Conservation (phyloP, 148 eudicot species). For the Rhododendron molle region DNA sequence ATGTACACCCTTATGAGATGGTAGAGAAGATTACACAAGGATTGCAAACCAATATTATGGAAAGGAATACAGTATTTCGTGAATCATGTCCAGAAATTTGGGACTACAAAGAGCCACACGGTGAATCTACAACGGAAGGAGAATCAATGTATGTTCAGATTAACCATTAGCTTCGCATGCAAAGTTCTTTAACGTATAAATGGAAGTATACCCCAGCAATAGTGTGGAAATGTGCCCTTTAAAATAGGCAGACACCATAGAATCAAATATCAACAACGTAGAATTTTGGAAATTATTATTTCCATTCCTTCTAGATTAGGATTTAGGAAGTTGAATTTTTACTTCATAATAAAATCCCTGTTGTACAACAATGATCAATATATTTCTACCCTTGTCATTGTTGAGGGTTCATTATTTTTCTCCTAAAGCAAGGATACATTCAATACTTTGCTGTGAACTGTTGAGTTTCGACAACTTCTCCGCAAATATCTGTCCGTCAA, state of each 20-base stretch:
- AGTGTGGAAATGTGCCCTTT: neutral
- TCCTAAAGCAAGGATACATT: conserved; percentile 68
- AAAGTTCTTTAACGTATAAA: neutral
- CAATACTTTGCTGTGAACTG: conserved; percentile 88
- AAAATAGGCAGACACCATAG: conserved; percentile 1
- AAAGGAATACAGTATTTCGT: neutral
- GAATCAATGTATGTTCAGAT: neutral
- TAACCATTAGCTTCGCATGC: neutral
- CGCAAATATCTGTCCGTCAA: conserved; percentile 56
- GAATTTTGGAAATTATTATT: neutral
- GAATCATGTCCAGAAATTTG: neutral
- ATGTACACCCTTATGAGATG: neutral
- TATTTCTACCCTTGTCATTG: neutral
- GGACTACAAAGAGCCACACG: neutral
- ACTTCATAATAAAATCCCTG: neutral
- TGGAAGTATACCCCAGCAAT: neutral
- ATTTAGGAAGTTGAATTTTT: neutral
- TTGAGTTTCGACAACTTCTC: conserved; percentile 84
- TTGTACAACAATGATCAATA: neutral
- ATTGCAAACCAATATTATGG: neutral
- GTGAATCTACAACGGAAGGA: neutral
- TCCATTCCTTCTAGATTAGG: neutral
- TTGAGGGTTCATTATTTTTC: neutral
- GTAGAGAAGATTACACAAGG: neutral
- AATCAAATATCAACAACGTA: neutral